Evolutionary conservation across 2,329 filamentous ascomycete species (phyloP).

Genomic region (Metarhizium guizhouense): DNA sequence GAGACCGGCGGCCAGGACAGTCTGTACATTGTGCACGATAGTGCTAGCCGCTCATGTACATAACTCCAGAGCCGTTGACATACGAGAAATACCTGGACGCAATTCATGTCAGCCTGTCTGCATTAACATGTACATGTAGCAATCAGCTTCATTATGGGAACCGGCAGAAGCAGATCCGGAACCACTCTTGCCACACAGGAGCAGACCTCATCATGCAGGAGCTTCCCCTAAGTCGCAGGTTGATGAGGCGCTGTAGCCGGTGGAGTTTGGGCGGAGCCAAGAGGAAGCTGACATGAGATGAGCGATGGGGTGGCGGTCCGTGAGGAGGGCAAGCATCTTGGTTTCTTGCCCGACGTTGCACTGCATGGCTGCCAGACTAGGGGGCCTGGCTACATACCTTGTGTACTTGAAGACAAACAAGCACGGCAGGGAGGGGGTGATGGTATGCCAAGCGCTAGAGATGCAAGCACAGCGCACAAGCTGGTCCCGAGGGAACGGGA

Average conservation of each 20-base stretch:
- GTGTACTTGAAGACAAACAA: neutral
- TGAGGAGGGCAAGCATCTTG: constrained; percentile 6
- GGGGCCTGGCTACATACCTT: neutral
- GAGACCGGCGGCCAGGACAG: neutral
- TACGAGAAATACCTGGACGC: too few relatives aligned
- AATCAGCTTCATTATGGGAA: too few relatives aligned
- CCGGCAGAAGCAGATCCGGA: too few relatives aligned
- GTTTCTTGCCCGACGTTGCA: constrained; percentile 9
- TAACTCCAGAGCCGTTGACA: too few relatives aligned
- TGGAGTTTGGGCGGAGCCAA: neutral
- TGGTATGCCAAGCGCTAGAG: neutral
- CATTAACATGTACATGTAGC: neutral
- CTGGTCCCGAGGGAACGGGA: constrained; percentile 10
- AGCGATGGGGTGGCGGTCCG: constrained; percentile 6
- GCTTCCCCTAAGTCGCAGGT: neutral
- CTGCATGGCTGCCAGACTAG: constrained; percentile 3
- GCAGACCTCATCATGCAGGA: neutral
- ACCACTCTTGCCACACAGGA: neutral
- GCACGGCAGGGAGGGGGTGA: neutral
- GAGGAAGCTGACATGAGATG: constrained; percentile 10
- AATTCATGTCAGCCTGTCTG: neutral
- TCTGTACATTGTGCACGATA: too few relatives aligned
- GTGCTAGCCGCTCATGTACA: too few relatives aligned
- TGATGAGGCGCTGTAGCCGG: neutral
- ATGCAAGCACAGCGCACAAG: constrained; percentile 4